A percentile compares a stretch with the other conserved stretches of the same genome.
These are phyloP conservation scores for Agrocybe pediades DNA, from an alignment of 768 basidiomycete genomes.

Conservation along the genomic window DNA sequence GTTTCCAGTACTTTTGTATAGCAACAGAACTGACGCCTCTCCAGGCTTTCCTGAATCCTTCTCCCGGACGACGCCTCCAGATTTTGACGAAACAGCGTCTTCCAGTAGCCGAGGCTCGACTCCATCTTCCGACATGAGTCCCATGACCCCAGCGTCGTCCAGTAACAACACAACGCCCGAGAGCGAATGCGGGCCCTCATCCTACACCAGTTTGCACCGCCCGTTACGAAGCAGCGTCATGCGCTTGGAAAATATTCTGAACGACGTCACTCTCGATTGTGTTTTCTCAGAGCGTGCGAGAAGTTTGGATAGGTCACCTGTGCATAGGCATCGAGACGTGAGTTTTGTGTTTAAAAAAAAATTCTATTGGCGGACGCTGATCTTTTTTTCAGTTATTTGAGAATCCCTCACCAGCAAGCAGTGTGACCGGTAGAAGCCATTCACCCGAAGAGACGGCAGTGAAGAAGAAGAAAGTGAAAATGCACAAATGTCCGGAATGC, in stretches of 20 bases:
- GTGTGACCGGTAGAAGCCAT: slow-evolving; percentile 8
- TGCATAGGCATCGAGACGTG: slow-evolving; percentile 11
- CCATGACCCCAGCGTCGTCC: not conserved
- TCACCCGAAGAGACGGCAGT: slow-evolving; percentile 19
- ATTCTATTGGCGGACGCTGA: not conserved
- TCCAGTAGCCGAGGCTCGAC: slow-evolving; percentile 1
- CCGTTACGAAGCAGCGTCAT: slow-evolving; percentile 21
- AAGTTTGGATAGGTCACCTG: slow-evolving; percentile 16
- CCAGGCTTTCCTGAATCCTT: slow-evolving; percentile 24
- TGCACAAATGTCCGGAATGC: slow-evolving; percentile 33
- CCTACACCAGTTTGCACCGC: not conserved
- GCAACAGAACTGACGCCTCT: not conserved
- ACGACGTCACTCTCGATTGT: slow-evolving; percentile 16
- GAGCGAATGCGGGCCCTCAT: not conserved
- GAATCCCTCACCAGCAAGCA: slow-evolving; percentile 3
- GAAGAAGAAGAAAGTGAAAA: slow-evolving; percentile 35
- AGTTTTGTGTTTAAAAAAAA: too few species aligned
- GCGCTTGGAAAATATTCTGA: slow-evolving; percentile 27
- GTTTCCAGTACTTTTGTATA: not conserved
- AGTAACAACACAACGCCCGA: not conserved
- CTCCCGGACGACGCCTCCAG: slow-evolving; percentile 15
- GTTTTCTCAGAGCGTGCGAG: slow-evolving; percentile 7
- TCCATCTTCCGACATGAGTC: not conserved
- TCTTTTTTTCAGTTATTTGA: not conserved
- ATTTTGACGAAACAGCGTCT: slow-evolving; percentile 3